Percentiles rank a stretch among this genome's conserved stretches.
Conservation (phyloP, 2,329 filamentous ascomycete genomes). For the Aaosphaeria arxii region DNA sequence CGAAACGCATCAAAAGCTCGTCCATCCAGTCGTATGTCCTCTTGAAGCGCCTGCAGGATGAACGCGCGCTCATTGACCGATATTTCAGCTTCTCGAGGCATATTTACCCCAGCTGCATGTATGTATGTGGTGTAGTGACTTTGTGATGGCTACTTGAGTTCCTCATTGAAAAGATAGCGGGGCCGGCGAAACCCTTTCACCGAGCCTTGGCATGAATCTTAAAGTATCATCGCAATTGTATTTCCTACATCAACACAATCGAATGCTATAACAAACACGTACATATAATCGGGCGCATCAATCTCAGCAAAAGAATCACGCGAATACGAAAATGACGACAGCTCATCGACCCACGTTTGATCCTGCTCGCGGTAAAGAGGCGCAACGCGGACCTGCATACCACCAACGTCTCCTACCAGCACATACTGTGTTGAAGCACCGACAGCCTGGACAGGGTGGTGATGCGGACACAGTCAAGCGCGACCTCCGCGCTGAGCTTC, state of each 20-base stretch:
- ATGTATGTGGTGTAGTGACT: no score
- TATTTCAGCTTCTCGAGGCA: constrained; percentile 91
- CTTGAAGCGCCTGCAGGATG: constrained; percentile 74
- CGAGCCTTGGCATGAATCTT: no score
- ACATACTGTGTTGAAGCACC: constrained; percentile 81
- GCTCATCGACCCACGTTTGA: constrained; percentile 91
- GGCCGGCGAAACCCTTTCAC: constrained; percentile 2
- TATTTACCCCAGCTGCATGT: constrained; percentile 40
- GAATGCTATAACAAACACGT: no score
- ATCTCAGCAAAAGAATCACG: no score
- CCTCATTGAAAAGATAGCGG: constrained; percentile 22
- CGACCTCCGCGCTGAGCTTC: constrained; percentile 85
- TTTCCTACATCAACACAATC: no score
- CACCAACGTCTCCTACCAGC: constrained; percentile 94
- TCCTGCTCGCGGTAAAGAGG: constrained; percentile 91
- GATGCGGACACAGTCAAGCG: constrained; percentile 67
- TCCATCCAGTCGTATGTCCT: constrained; percentile 80
- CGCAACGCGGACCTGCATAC: constrained; percentile 87
- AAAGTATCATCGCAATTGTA: no score
- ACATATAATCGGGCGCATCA: no score
- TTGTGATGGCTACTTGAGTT: neutral
- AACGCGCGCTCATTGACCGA: constrained; percentile 88
- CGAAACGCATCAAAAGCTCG: constrained; percentile 79
- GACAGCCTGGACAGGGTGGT: constrained; percentile 85
- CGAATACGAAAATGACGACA: constrained; percentile 40